Evolutionary conservation across 805 yeast genomes (phyloP).

Genomic region (Candida easanensis): DNA sequence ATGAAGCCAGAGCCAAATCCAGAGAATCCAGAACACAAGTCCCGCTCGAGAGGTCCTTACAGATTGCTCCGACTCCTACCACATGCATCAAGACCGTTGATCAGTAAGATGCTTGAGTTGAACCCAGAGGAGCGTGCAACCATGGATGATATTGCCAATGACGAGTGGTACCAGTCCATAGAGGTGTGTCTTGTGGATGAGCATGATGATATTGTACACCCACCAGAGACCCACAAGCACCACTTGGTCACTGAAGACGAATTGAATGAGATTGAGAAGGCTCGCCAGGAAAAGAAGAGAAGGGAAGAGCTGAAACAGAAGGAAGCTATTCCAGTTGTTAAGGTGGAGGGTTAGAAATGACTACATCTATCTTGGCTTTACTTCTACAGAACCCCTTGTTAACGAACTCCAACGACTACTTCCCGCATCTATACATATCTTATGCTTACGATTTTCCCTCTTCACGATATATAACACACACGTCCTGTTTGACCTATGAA

Average conservation of each 20-base stretch:
- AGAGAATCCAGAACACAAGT: constrained; percentile 32
- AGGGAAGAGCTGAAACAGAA: constrained; percentile 26
- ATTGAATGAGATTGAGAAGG: constrained; percentile 39
- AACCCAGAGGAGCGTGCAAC: constrained; percentile 56
- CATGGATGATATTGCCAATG: constrained; percentile 51
- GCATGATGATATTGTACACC: constrained; percentile 23
- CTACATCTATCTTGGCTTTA: too few species aligned
- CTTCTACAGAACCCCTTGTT: neutral
- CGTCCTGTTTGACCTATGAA: too few species aligned
- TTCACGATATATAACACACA: too few species aligned
- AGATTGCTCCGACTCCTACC: constrained; percentile 74
- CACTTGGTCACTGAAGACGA: constrained; percentile 70
- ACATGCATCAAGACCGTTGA: constrained; percentile 53
- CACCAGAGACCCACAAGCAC: constrained; percentile 50
- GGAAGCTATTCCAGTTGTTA: constrained; percentile 11
- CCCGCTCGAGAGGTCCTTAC: constrained; percentile 63
- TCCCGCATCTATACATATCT: too few species aligned
- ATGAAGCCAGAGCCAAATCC: constrained; percentile 34
- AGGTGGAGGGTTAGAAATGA: too few species aligned
- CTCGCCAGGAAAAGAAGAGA: constrained; percentile 30
- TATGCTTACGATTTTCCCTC: too few species aligned
- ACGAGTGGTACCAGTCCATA: constrained; percentile 58
- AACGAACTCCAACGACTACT: neutral
- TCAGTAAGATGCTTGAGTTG: constrained; percentile 63
- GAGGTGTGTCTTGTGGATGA: constrained; percentile 44